Base-by-base conservation (phyloP, 2,329 filamentous ascomycete genomes). In the Ascochyta pisi region DNA sequence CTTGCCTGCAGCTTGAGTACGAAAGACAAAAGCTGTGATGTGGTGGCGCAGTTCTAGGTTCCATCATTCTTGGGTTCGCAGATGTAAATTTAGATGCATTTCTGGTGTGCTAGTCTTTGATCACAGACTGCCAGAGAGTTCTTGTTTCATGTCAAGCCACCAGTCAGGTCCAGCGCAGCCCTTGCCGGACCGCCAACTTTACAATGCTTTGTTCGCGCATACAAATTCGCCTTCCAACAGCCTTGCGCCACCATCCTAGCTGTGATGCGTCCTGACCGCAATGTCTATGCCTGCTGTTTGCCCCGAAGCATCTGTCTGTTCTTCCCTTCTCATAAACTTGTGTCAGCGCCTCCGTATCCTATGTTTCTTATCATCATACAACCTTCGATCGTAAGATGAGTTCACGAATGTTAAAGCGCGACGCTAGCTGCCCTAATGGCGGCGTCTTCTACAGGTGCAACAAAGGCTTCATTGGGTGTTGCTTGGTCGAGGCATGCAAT, bases 401-500 rank as follows among this genome's bases (percentile, higher is more conserved):
- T 33, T 22, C 26, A 8, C 37, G 45, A 35, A 35, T 54, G 3
- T 19, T 40, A n/a, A 49, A 51, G 23, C 55, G 62, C n/a, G 34
- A 45, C 16, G 31, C 15, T 22, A 57, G 55, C 26, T 69, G 66
- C 12, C 62, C 61, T 1, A 44, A 43, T 13, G 64, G 67, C 12
- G 65, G 64, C 19, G 35, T 40, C 7, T 68, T 63, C 24, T 70
- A 71, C 39, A 55, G 37, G 10, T 72, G 70, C 38, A 44, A 50
- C 33, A 40, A 35, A 26, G 58, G 53, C 1, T 73, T 63, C 35
- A 31, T 33, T 27, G 70, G 69, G 27, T 72, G 69, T 42, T 73
- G 68, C 42, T n/a, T 62, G 13, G 60, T 59, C 10, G 64, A 70
- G 27, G 58, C 69, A 47, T 72, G 67, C 49, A 57, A 34, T 42